These are phyloP conservation scores for Somion occarium DNA, from an alignment of 1,284 basidiomycete genomes.

Conservation along the genomic window DNA sequence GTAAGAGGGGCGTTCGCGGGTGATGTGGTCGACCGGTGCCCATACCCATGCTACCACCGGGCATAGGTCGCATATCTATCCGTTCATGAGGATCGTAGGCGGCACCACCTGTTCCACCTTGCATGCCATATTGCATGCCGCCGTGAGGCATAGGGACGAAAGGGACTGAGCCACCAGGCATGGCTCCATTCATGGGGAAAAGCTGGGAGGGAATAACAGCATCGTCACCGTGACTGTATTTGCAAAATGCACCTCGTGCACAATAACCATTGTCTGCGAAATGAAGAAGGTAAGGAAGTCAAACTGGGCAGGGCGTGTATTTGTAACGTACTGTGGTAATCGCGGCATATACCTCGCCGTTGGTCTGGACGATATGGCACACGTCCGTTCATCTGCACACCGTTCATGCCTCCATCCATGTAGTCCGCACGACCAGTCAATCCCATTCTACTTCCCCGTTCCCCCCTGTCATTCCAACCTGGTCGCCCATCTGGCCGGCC, in stretches of 20 bases:
- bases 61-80: conserved; percentile 63
- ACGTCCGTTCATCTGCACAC: conserved; percentile 42
- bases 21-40: conserved; percentile 34
- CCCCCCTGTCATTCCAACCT: conserved; percentile 36
- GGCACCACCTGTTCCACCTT: conserved; percentile 31
- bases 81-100: conserved; percentile 75
- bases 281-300: no score
- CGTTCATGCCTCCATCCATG: conserved; percentile 32
- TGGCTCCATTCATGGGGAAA: conserved; percentile 47
- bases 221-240: conserved; percentile 86
- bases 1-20: conserved; percentile 51
- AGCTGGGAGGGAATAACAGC: conserved; percentile 67
- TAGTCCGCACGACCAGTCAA: conserved; percentile 21
- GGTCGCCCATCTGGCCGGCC: conserved; percentile 26
- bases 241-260: conserved; percentile 85
- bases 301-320: no score
- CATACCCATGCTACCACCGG: conserved; percentile 23
- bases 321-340: conserved; percentile 82
- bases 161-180: conserved; percentile 37
- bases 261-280: conserved; percentile 85
- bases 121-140: conserved; percentile 39
- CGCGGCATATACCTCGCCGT: conserved; percentile 72
- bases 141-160: conserved; percentile 55
- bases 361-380: conserved; percentile 63
- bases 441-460: conserved; percentile 26